These are phyloP conservation scores for Chlamydomonas eustigma DNA, from an alignment of 139 green algal species.

Conservation along the genomic window DNA sequence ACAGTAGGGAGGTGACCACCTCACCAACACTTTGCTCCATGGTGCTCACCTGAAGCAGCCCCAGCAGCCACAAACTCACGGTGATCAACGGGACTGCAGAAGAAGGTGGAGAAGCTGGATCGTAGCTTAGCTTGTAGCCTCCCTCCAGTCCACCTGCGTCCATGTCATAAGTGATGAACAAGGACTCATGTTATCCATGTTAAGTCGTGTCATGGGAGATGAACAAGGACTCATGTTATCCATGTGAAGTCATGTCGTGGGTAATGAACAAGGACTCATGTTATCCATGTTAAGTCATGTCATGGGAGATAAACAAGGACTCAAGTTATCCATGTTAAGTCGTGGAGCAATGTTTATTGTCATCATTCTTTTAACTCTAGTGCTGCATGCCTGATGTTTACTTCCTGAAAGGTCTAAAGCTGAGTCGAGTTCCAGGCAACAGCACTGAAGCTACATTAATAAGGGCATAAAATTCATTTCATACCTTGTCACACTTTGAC, in stretches of 20 bases:
- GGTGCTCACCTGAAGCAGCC: slow-evolving; percentile 22
- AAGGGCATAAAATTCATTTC: too few relatives aligned
- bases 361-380: too few relatives aligned
- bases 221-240: too few relatives aligned
- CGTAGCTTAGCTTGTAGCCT: slow-evolving; percentile 13
- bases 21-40: too few relatives aligned
- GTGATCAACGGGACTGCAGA: slow-evolving; percentile 11
- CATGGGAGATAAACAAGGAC: neutral
- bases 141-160: slow-evolving; percentile 25
- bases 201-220: neutral
- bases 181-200: too few relatives aligned
- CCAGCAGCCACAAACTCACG: slow-evolving; percentile 38
- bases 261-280: neutral
- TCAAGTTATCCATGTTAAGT: slow-evolving; percentile 28
- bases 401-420: too few relatives aligned
- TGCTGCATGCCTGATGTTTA: too few relatives aligned
- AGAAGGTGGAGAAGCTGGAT: neutral
- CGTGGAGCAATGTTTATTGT: too few relatives aligned
- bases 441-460: too few relatives aligned
- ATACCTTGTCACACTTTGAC: slow-evolving; percentile 13
- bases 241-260: slow-evolving; percentile 21
- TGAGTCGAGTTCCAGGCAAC: too few relatives aligned
- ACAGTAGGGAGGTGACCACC: too few relatives aligned
- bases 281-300: too few relatives aligned
- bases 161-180: neutral